Conservation (phyloP, 2,329 filamentous ascomycete species). For the Trichophyton mentagrophytes region DNA sequence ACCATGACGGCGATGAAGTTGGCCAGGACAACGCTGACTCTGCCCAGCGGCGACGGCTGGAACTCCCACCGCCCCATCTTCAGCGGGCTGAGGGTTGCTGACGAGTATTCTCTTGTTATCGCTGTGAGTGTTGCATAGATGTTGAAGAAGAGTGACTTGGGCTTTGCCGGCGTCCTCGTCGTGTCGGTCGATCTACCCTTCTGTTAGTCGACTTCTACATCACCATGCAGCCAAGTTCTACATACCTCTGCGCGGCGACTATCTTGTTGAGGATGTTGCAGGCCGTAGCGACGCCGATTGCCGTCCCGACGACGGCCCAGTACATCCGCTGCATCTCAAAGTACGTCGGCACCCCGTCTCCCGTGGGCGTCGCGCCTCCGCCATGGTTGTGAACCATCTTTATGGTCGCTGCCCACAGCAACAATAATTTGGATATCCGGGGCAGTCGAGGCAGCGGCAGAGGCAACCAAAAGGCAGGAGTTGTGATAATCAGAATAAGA, state of each 20-base stretch:
- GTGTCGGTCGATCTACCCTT: slow-evolving; percentile 34
- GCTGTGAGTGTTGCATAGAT: slow-evolving; percentile 43
- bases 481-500: not conserved
- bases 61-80: slow-evolving; percentile 21
- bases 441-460: not conserved
- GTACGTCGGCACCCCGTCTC: slow-evolving; percentile 32
- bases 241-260: slow-evolving; percentile 39
- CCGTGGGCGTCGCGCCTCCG: slow-evolving; percentile 18
- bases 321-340: slow-evolving; percentile 41
- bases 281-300: slow-evolving; percentile 24
- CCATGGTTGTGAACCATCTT: not conserved
- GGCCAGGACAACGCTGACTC: slow-evolving; percentile 23
- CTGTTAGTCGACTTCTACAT: not conserved
- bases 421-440: too few relatives aligned
- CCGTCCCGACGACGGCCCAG: slow-evolving; percentile 38
- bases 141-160: slow-evolving; percentile 37
- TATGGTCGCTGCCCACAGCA: too few relatives aligned
- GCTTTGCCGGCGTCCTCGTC: slow-evolving; percentile 38
- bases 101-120: slow-evolving; percentile 40
- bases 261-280: slow-evolving; percentile 36
- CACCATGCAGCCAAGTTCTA: not conserved
- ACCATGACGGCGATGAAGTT: slow-evolving; percentile 42
- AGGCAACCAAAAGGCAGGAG: not conserved
- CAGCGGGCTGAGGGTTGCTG: slow-evolving; percentile 33
- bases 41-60: slow-evolving; percentile 30